phyloP scores from a whole-genome alignment of 306 rosid genomes.

The Fragaria nilgerrensis region DNA sequence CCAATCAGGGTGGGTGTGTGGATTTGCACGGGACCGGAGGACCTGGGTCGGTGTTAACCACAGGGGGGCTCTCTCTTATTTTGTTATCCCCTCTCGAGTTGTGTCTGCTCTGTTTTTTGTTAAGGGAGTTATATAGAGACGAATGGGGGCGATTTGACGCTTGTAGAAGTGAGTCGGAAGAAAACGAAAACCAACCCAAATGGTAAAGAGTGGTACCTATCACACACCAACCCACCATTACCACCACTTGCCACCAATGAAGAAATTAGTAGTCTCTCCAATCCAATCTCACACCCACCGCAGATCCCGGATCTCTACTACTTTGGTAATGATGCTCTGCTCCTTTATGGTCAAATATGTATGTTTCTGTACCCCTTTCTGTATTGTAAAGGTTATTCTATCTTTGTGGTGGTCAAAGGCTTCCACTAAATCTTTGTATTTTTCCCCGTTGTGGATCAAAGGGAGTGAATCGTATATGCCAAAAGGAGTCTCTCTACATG shows the following conservation, averaged over 20 bases:
- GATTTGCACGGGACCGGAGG: slow-evolving; percentile 1
- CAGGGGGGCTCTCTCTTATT: not conserved
- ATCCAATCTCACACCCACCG: slow-evolving; percentile 6
- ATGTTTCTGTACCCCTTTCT: not conserved
- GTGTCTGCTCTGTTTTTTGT: not conserved
- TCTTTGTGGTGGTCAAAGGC: not conserved
- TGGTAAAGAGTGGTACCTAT: not conserved
- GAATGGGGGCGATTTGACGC: not conserved
- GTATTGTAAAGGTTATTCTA: not conserved
- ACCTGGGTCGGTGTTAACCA: slow-evolving; percentile 13
- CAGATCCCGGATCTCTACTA: too few relatives aligned
- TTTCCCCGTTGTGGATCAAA: not conserved
- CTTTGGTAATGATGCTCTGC: too few relatives aligned
- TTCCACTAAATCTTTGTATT: not conserved
- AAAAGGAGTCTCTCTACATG: not conserved
- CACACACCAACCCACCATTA: slow-evolving; percentile 9
- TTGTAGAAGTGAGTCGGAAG: not conserved
- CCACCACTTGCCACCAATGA: slow-evolving; percentile 1
- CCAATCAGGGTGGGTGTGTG: slow-evolving; percentile 13
- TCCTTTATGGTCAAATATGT: too few relatives aligned
- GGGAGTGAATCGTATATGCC: not conserved
- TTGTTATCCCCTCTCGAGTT: not conserved
- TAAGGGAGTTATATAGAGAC: not conserved
- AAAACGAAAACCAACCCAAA: not conserved
- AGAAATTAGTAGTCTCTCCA: not conserved